Evolutionary conservation across 2,329 filamentous ascomycete species (phyloP), one percentile per base, ranked within the genome.

Genomic region (Penicillium capsulatum): DNA sequence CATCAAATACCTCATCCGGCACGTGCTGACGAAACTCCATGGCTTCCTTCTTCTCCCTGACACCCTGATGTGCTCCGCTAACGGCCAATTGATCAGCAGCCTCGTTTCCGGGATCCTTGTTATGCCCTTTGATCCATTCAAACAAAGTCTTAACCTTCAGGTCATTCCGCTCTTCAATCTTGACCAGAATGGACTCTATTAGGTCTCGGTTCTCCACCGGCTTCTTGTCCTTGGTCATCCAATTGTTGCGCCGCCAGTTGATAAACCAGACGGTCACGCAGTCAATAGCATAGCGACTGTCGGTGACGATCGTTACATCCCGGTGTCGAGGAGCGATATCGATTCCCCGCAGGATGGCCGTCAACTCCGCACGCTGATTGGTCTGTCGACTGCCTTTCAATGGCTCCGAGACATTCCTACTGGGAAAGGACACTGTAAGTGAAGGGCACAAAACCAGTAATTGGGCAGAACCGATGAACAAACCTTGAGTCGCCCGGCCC

Each of bases 321-420:
- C 84, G 76, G 42, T 82, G 73, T 11, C 77, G 67, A 1, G 86
- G 82, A 2, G 83, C 80, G 31, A 83, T 77, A 57, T 96, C 81
- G 15, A 97, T 73, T 1, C 90, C 90, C 41, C 90, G 84, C 19
- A 86, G 72, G 47, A 97, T 84, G 6, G 89, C 92, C 16, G 86
- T 90, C 42, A 98, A 73, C 68, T 98, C 92, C n/a, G 91, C 92
- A 3, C 92, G 85, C 64, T 97, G 88, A 61, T 98, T 98, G 1
- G 92, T 97, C 66, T 97, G 92, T 7, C 75, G 73, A 11, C 75
- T 71, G 35, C 88, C 88, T 36, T 74, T 67, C 2, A 96, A 76
- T 3, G 81, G 80, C 65, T 94, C 89, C 9, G 86, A 86, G 16
- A 94, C 67, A 55, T 85, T 85, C 51, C 79, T 81, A 55, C 63